Percentiles rank a stretch among this genome's conserved stretches.
Conservation (phyloP, 495 filamentous ascomycete genomes). For the Hyaloscypha variabilis region DNA sequence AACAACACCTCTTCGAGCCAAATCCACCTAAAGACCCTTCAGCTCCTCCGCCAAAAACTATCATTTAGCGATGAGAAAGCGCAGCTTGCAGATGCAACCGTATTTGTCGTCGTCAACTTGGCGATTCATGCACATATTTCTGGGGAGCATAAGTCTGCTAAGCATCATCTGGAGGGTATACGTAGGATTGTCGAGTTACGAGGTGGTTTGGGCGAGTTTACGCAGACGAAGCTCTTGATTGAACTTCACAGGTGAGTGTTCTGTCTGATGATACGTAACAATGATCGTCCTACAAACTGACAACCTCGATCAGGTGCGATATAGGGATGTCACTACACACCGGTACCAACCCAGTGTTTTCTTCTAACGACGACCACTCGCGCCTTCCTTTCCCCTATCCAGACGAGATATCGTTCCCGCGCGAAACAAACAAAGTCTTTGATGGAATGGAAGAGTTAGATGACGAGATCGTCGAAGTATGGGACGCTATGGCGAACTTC, state of each 20-base stretch:
- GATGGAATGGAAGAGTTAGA: neutral
- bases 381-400: neutral
- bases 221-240: neutral
- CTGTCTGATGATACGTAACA: no score
- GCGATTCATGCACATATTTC: slow-evolving; percentile 34
- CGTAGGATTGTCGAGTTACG: slow-evolving; percentile 39
- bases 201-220: slow-evolving; percentile 22
- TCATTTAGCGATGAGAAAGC: slow-evolving; percentile 23
- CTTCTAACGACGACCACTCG: neutral
- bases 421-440: neutral
- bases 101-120: slow-evolving; percentile 37
- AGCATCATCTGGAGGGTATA: slow-evolving; percentile 40
- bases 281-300: no score
- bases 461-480: neutral
- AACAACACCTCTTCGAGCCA: neutral
- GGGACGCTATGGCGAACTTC: neutral
- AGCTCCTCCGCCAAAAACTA: slow-evolving; percentile 37
- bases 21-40: neutral
- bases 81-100: slow-evolving; percentile 38
- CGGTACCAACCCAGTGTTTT: neutral
- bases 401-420: neutral
- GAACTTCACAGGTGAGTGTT: neutral
- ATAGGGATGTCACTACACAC: slow-evolving; percentile 2
- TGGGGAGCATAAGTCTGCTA: slow-evolving; percentile 31
- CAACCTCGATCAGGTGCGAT: neutral